phyloP scores from a whole-genome alignment of 1,284 basidiomycete genomes.

The Gastroboletus turbinatus region DNA sequence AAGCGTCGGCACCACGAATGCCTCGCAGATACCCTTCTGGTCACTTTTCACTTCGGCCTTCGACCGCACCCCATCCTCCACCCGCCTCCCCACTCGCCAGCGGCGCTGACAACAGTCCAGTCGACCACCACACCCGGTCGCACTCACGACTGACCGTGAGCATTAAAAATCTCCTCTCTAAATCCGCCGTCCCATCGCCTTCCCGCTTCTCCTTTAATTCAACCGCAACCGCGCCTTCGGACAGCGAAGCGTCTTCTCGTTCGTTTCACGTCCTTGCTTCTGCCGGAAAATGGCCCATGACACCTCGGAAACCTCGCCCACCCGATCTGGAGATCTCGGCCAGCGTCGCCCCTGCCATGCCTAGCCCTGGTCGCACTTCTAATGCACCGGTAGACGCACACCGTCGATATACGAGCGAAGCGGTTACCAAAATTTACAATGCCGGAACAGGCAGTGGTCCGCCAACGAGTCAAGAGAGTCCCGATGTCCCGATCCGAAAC shows the following conservation, averaged over 20 bases:
- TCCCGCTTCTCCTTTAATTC: constrained; percentile 28
- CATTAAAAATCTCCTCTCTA: constrained; percentile 30
- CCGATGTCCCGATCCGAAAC: constrained; percentile 8
- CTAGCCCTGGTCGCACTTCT: background rate
- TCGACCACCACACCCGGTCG: constrained; percentile 15
- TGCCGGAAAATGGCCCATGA: constrained; percentile 13
- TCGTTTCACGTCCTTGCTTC: constrained; percentile 10
- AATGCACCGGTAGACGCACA: constrained; percentile 15
- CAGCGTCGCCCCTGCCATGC: background rate
- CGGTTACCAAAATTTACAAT: constrained; percentile 2
- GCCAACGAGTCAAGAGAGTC: constrained; percentile 12
- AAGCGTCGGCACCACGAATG: background rate
- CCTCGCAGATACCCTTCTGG: background rate
- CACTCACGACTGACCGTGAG: constrained; percentile 25
- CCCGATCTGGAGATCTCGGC: constrained; percentile 28
- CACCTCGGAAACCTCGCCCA: constrained; percentile 21
- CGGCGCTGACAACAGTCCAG: background rate
- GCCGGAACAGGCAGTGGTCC: background rate
- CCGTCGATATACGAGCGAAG: constrained; percentile 22
- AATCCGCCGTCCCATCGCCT: constrained; percentile 18
- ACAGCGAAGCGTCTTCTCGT: constrained; percentile 9
- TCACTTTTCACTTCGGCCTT: constrained; percentile 11
- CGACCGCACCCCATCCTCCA: constrained; percentile 14
- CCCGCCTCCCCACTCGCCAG: background rate
- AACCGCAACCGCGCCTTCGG: constrained; percentile 1